Conservation (phyloP, 352 stramenopile genomes). For the Phytophthora rubi region DNA sequence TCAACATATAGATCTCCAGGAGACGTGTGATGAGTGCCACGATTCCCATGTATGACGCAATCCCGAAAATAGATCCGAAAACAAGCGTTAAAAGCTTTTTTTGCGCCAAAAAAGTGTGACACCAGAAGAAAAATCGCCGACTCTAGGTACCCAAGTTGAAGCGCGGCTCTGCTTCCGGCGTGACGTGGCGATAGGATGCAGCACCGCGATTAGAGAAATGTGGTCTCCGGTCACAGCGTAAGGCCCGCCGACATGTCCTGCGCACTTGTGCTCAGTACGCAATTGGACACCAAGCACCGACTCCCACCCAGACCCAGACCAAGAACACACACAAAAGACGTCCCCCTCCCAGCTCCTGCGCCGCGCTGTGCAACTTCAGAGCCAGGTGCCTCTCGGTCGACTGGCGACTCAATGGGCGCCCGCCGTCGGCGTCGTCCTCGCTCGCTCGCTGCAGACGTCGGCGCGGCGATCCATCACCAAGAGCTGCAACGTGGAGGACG, state of each 20-base stretch:
- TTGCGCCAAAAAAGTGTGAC: neutral
- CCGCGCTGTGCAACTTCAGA: slow-evolving; percentile 8
- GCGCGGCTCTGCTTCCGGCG: neutral
- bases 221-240: neutral
- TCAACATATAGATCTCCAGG: neutral
- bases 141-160: no score
- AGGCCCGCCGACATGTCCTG: no score
- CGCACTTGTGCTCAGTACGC: neutral
- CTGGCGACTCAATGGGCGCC: neutral
- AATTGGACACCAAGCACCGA: neutral
- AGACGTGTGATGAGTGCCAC: neutral
- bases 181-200: neutral
- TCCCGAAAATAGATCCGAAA: neutral
- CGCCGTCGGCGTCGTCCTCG: neutral
- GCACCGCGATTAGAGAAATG: neutral
- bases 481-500: slow-evolving; percentile 39
- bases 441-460: slow-evolving; percentile 18
- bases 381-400: slow-evolving; percentile 4
- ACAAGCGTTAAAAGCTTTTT: neutral
- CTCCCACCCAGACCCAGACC: neutral
- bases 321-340: neutral
- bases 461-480: slow-evolving; percentile 19
- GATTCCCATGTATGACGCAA: neutral
- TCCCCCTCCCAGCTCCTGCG: neutral
- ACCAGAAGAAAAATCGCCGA: neutral